phyloP scores from a whole-genome alignment of 208 protist species.

The Leishmania turanica region DNA sequence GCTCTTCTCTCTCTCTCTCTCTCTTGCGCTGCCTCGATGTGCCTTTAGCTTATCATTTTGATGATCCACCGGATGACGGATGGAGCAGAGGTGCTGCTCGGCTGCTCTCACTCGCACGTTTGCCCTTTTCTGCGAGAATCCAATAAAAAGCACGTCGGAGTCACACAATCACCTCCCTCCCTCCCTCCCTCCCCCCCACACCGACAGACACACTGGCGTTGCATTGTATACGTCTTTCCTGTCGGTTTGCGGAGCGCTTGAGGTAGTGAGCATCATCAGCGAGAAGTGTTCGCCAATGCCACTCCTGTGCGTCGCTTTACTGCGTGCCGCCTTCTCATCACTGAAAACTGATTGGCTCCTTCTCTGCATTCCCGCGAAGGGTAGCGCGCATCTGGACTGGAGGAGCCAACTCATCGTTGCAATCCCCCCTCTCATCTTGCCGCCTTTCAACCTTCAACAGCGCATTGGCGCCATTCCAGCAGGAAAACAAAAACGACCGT shows the following conservation, averaged over 20 bases:
- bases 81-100: neutral
- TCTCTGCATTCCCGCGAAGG: neutral
- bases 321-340: neutral
- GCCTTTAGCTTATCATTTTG: neutral
- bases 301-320: too few species aligned
- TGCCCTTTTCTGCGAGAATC: neutral
- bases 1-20: neutral
- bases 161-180: neutral
- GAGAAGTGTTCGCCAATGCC: neutral
- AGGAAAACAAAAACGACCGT: neutral
- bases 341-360: neutral
- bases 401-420: neutral
- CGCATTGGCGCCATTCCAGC: neutral
- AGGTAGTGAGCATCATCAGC: neutral
- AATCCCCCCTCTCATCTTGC: neutral
- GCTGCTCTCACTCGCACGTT: neutral
- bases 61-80: neutral
- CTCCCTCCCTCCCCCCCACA: neutral
- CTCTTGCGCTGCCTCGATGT: neutral
- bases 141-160: too few species aligned
- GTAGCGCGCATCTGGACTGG: neutral
- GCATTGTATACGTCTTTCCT: neutral
- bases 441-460: neutral
- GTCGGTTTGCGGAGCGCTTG: neutral
- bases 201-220: neutral